A percentile compares a stretch with the other conserved stretches of the same genome.
phyloP scores from a whole-genome alignment of 2,329 filamentous ascomycete genomes.

The Chalaropsis thielavioides region DNA sequence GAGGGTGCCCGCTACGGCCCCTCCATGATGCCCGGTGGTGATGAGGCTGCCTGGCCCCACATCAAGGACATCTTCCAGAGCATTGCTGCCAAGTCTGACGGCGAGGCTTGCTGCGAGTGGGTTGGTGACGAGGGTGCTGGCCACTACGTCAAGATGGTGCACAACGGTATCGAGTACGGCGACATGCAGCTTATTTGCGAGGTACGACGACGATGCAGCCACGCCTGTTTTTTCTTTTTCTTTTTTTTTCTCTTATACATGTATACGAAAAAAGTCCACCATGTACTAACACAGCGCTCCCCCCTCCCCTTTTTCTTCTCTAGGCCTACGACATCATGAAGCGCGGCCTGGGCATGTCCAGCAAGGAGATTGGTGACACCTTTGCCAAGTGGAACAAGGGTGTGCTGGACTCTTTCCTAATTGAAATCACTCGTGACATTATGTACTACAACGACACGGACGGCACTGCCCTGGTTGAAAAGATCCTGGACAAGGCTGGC shows the following conservation, averaged over 20 bases:
- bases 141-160: slow-evolving; percentile 99
- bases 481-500: slow-evolving; percentile 95
- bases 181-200: slow-evolving; percentile 99
- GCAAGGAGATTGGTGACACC: slow-evolving; percentile 93
- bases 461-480: slow-evolving; percentile 80
- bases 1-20: slow-evolving; percentile 97
- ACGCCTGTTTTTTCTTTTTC: slow-evolving; percentile 21
- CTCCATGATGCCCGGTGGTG: slow-evolving; percentile 96
- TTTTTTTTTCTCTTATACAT: not conserved
- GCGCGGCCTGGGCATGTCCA: slow-evolving; percentile 75
- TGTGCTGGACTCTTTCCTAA: slow-evolving; percentile 96
- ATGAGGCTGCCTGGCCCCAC: slow-evolving; percentile 92
- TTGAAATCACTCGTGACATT: slow-evolving; percentile 97
- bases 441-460: slow-evolving; percentile 98
- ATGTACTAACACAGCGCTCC: too few species aligned
- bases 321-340: slow-evolving; percentile 99
- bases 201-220: slow-evolving; percentile 38
- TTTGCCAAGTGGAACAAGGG: slow-evolving; percentile 97
- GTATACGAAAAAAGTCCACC: too few species aligned
- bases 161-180: slow-evolving; percentile 99
- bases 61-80: slow-evolving; percentile 99
- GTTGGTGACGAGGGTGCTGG: slow-evolving; percentile 98
- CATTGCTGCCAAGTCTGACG: slow-evolving; percentile 94
- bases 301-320: too few species aligned
- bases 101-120: slow-evolving; percentile 98